Base-by-base conservation (phyloP, 495 filamentous ascomycete species). In the Xylaria nigripes region DNA sequence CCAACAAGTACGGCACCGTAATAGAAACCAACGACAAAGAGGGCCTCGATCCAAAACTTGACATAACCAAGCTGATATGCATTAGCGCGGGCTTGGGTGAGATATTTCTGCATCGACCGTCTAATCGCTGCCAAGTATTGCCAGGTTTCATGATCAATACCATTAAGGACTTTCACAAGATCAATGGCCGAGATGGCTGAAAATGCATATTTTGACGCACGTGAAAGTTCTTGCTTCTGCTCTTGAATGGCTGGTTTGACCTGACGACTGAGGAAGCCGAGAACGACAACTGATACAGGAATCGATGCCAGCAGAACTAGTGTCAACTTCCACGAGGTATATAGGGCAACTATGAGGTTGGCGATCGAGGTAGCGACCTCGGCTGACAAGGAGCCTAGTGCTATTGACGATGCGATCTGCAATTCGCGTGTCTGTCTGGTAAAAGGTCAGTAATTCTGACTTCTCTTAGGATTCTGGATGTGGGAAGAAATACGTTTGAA, bases 11-110 rank as follows among this genome's bases (percentile, higher is more conserved):
- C 68, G 47, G 83, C 81, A 0, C 90, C 91, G 65, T 90, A 95
- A 81, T 87, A 96, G 60, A 98, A 96, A 0, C 91, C 92, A 59
- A 90, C 81, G 0, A 95, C 86, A 51, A 97, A 96, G 70, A 97
- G 85, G 2, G 76, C 75, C 15, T 90, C 78, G 30, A 83, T 84
- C 70, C 87, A 79, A 58, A 95, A 76, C 41, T 85, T 83, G 41
- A 87, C 76, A 43, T 87, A 78, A 0, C 84, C 81, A 51, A 87
- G 80, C 62, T 95, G 89, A 1, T 80, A 58, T 5, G 87, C 83
- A 60, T 82, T 85, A 8, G 81, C 70, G 38, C 77, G 70, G 2
- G 85, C 87, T 62, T 92, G 87, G 32, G 74, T 68, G 18, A 81
- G 66, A 65, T 91, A 96, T 40, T 78, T 78, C 21, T 65, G 66